phyloP scores from a whole-genome alignment of 345 rosid species.

The Geranium brycei region DNA sequence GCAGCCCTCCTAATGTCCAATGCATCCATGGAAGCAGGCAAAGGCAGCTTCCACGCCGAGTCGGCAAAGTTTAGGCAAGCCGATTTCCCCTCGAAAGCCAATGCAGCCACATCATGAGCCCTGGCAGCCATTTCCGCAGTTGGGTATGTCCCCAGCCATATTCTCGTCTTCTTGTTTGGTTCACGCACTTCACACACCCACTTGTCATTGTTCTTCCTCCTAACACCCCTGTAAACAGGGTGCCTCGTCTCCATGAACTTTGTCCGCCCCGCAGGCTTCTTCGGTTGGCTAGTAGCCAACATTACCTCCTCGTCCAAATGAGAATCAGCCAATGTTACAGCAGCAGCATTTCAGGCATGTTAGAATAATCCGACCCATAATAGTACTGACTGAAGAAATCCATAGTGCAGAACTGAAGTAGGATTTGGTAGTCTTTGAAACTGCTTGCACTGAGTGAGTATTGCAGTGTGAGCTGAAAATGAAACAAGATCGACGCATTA shows the following conservation, averaged over 20 bases:
- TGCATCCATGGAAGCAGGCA: constrained; percentile 28
- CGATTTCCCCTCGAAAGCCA: constrained; percentile 47
- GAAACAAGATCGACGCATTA: too few relatives aligned
- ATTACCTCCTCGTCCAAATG: constrained; percentile 2
- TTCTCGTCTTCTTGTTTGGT: constrained; percentile 40
- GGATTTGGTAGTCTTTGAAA: too few relatives aligned
- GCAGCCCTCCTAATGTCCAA: constrained; percentile 4
- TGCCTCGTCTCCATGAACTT: constrained; percentile 39
- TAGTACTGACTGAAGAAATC: too few relatives aligned
- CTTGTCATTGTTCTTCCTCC: constrained; percentile 40
- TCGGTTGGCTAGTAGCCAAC: too few relatives aligned
- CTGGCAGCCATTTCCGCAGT: constrained; percentile 69
- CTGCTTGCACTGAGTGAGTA: too few relatives aligned
- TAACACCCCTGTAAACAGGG: constrained; percentile 54
- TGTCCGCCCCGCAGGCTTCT: constrained; percentile 12
- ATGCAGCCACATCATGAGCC: constrained; percentile 70
- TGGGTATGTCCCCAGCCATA: constrained; percentile 79
- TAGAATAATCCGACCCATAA: too few relatives aligned
- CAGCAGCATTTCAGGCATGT: too few relatives aligned
- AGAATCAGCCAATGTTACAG: too few relatives aligned
- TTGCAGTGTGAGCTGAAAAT: too few relatives aligned
- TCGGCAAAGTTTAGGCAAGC: constrained; percentile 69
- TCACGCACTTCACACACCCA: constrained; percentile 73
- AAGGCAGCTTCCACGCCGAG: constrained; percentile 47
- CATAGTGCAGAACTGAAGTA: too few relatives aligned